Evolutionary conservation across 2,329 filamentous ascomycete species (phyloP), one percentile per base, ranked within the genome.

Genomic region (Neonectria ditissima): DNA sequence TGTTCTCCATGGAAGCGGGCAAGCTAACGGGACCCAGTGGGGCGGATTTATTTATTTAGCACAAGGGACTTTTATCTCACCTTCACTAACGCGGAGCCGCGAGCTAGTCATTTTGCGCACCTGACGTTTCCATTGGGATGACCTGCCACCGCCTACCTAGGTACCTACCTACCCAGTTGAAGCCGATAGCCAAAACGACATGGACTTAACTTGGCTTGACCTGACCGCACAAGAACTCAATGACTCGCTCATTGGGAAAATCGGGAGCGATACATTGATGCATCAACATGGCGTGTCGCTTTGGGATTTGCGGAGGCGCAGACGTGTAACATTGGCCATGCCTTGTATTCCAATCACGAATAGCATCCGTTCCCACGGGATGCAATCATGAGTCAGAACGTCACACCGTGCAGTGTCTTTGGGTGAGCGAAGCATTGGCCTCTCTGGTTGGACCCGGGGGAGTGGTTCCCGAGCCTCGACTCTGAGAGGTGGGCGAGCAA

Each of bases 1-100:
- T 58, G 47, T 54, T 52, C 41, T 56, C 55, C 51, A 34, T 67
- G 65, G 62, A 37, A 18, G 59, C 55, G 37, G 47, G 50, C 48
- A 10, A 37, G 41, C 32, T 34, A 34, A 43, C 34, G 24, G 24
- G 37, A 30, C 34, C 34, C 18, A 44, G 54, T 60, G 41, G 28
- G 53, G 47, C 59, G 18, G 34, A 22, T 54, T 48, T 30, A 37
- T 34, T 26, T 16, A 3, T 39, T 26, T 59, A 32, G 39, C 41
- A 7, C 30, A 3, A 51, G 41, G 57, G 59, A 22, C 24, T 41
- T 63, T 50, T 48, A 28, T 30, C 26, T 44, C 11, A 24, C 53
- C 57, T 13, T 45, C 61, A 50, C 43, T 55, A 37, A 39, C 45
- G 52, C 56, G 55, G 55, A 65, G 61, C 61, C 52, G 43, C 16